These are phyloP conservation scores for Wickerhamiella infanticola DNA, from an alignment of 1,139 yeast species.

Conservation along the genomic window DNA sequence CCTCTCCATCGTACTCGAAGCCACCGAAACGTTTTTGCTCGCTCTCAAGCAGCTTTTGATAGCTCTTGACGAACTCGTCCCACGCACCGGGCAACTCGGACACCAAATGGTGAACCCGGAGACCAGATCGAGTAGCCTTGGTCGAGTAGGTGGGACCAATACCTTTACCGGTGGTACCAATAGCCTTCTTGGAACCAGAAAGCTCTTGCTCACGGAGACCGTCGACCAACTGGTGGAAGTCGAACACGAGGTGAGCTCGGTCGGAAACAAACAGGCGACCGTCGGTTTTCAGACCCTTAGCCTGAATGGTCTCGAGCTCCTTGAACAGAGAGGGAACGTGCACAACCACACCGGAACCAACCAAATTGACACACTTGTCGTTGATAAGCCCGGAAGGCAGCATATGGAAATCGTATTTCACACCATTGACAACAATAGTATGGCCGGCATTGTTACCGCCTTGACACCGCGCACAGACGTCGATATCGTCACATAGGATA, in stretches of 20 bases:
- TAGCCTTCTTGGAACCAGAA: constrained; percentile 59
- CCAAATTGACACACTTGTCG: constrained; percentile 72
- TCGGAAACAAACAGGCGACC: constrained; percentile 77
- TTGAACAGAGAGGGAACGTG: constrained; percentile 87
- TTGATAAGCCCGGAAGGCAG: constrained; percentile 93
- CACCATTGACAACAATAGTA: constrained; percentile 80
- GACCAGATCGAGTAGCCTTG: constrained; percentile 91
- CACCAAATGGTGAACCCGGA: constrained; percentile 90
- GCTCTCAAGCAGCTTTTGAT: constrained; percentile 60
- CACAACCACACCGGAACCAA: constrained; percentile 94
- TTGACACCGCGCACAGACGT: constrained; percentile 94
- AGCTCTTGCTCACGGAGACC: constrained; percentile 89
- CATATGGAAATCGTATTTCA: constrained; percentile 96
- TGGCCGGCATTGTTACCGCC: constrained; percentile 99
- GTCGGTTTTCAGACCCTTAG: constrained; percentile 56
- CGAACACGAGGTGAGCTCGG: constrained; percentile 92
- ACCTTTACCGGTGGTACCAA: constrained; percentile 98
- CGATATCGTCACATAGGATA: constrained; percentile 80
- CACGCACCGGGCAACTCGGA: constrained; percentile 82
- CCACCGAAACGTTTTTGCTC: constrained; percentile 85
- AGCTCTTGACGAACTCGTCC: constrained; percentile 74
- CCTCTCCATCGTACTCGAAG: constrained; percentile 74
- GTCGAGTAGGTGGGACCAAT: constrained; percentile 98
- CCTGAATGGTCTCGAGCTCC: constrained; percentile 67
- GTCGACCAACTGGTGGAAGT: constrained; percentile 94